Base-by-base conservation (phyloP, 2,329 filamentous ascomycete genomes). In the Penicillium sp. region DNA sequence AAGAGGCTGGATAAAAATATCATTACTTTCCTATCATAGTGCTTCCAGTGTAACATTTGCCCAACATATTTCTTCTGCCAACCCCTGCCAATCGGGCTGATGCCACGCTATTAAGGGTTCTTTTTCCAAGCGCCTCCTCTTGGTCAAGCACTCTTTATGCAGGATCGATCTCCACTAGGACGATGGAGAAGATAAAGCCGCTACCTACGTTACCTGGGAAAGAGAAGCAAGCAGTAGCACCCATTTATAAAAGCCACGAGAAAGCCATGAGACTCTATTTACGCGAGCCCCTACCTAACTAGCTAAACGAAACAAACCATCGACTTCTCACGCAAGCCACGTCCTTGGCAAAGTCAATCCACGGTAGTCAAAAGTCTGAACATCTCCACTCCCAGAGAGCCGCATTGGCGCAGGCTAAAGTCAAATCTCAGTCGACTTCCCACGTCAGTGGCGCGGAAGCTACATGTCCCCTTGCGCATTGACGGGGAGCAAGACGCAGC, bases 31-130 rank as follows among this genome's bases (percentile, higher is more conserved):
- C 20, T 3, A 23, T 23, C 20, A 23, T 3, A 4, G 4, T 23
- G 20, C 20, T 23, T 20, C 9, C 20, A 42, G 29, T 25, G 23
- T 28, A 9, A 8, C 4, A n/a, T 32, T 33, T 29, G 29, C 42
- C 43, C 15, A 35, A 46, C 20, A 49, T 28, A 33, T 35, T 44
- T 29, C 31, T 33, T 42, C 31, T 39, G 32, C 24, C 44, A 18
- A 42, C 42, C 50, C 45, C 49, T 50, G 13, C 38, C 18, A 49
- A 46, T 40, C 24, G 15, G 49, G 32, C 31, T 51, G 37, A 27
- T 32, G 37, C 44, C 43, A 47, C 43, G 39, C 23, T 31, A 39
- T 9, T 3, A 3, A 13, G 49, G 44, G 44, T 15, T 46, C 49
- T 28, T 13, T 12, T 31, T 3, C 46, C 49, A 44, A 13, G 0